Base-by-base conservation (phyloP, 768 basidiomycete genomes). In the Cystofilobasidium macerans region DNA sequence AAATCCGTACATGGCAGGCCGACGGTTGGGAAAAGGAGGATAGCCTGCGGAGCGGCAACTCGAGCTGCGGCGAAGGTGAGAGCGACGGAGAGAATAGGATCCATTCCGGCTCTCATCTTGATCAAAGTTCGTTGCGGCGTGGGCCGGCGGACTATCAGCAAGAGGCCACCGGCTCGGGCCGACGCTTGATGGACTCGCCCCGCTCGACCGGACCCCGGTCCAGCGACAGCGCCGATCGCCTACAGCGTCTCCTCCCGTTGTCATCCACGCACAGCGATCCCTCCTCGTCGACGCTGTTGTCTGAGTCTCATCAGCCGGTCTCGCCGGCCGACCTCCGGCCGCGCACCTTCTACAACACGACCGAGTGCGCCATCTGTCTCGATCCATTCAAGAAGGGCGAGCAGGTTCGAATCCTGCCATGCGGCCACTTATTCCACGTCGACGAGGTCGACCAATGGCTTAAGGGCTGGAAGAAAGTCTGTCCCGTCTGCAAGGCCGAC, bases 341-440 rank as follows among this genome's bases (percentile, higher is more conserved):
- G 18, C 64, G 51, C 33, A 48, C 56, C 28, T 63, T 53, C 35
- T 53, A 38, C 53, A 59, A 43, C 32, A 62, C 61, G 53, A 60
- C 64, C 22, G 90, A 98, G 75, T 98, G 93, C 72, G 88, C 91
- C 38, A 97, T 98, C 62, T 98, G 94, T 74, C 80, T 98, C 64
- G 87, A 82, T 67, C 83, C 86, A 69, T 98, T 97, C 71, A 83
- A 78, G 45, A 84, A 84, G 72, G 92, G 92, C 3, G 94, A 98
- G 74, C 82, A 84, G 71, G 89, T 97, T 48, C 83, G 93, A 71
- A 88, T 93, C 60, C 74, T 97, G 45, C 94, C 94, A 1, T 98
- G 94, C 72, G 86, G 88, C 56, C 94, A 98, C 74, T 85, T 98
- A 62, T 98, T 95, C 78, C 94, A 98, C 76, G 82, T 89, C 57